phyloP scores from a whole-genome alignment of 768 basidiomycete genomes.

The Ramaria rubella region DNA sequence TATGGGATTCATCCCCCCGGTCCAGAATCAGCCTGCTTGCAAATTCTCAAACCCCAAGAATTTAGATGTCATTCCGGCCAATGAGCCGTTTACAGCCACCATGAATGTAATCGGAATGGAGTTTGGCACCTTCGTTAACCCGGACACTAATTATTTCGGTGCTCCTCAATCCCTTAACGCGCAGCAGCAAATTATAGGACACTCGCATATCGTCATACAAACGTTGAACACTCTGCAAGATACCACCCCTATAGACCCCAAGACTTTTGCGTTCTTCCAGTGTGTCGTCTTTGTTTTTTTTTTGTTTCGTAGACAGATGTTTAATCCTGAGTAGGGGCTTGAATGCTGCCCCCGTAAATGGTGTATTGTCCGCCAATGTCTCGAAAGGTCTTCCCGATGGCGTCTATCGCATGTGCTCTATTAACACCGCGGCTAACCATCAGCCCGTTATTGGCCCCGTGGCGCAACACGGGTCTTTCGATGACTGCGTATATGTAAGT shows the following conservation, averaged over 20 bases:
- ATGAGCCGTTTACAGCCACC: slow-evolving; percentile 43
- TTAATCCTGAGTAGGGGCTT: slow-evolving; percentile 32
- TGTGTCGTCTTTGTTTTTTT: slow-evolving; percentile 17
- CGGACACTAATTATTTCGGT: slow-evolving; percentile 45
- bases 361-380: slow-evolving; percentile 45
- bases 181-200: slow-evolving; percentile 47
- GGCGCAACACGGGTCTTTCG: slow-evolving; percentile 53
- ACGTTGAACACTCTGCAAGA: slow-evolving; percentile 31
- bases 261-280: slow-evolving; percentile 51
- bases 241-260: slow-evolving; percentile 45
- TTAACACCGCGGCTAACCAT: slow-evolving; percentile 53
- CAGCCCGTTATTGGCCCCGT: slow-evolving; percentile 53
- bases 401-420: slow-evolving; percentile 51
- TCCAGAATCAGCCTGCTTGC: slow-evolving; percentile 40
- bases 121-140: slow-evolving; percentile 53
- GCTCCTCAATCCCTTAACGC: slow-evolving; percentile 51
- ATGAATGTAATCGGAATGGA: slow-evolving; percentile 42
- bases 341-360: slow-evolving; percentile 37
- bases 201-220: slow-evolving; percentile 56
- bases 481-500: slow-evolving; percentile 56
- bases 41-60: slow-evolving; percentile 46
- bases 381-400: slow-evolving; percentile 51
- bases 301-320: background rate
- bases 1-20: slow-evolving; percentile 49
- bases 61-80: slow-evolving; percentile 39